Evolutionary conservation across 2,329 filamentous ascomycete genomes (phyloP), one percentile per base, ranked within the genome.

Genomic region (Aspergillus pseudoterreus): DNA sequence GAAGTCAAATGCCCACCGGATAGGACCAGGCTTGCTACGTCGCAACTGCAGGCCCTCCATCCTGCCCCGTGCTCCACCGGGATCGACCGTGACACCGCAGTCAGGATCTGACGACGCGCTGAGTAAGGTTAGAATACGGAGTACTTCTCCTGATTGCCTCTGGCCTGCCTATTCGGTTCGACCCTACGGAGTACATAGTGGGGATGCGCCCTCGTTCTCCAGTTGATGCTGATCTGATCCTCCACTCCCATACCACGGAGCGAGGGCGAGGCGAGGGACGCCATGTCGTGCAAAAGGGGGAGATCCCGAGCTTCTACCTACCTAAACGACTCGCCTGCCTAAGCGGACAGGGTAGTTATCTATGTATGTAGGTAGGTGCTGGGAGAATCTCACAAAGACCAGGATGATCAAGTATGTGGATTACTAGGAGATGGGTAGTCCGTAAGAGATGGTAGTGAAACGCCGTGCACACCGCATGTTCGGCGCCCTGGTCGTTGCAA

Each of bases 201-300:
- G 19, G 24, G 3, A 41, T 38, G 38, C 22, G 22, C 10, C 10
- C 27, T 30, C 27, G 1, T 30, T 30, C 61, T 74, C 71, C 32
- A 72, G 58, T 36, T 68, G 3, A 30, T 30, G 27, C 10, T 30
- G 27, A 30, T 30, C 27, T 10, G 27, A 30, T 10, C 27, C 27
- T 30, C 27, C 27, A 30, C 27, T 30, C 27, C 27, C 10, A 30
- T 22, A 22, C 4, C 27, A 30, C 10, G 42, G 27, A 49, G 19
- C 15, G 5, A 49, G 14, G 12, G 21, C 14, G 11, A n/a, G 24
- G 30, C 27, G 27, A 30, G 27, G 27, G 27, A 30, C 6, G 27
- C 11, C 35, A 17, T 38, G 12, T 38, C 12, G 35, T 38, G 17
- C 35, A n/a, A 38, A 38, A 38, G 35, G 35, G 35, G 35, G 6